Conservation (phyloP, 2,329 filamentous ascomycete species). For the Rhytidhysteron rufulum region DNA sequence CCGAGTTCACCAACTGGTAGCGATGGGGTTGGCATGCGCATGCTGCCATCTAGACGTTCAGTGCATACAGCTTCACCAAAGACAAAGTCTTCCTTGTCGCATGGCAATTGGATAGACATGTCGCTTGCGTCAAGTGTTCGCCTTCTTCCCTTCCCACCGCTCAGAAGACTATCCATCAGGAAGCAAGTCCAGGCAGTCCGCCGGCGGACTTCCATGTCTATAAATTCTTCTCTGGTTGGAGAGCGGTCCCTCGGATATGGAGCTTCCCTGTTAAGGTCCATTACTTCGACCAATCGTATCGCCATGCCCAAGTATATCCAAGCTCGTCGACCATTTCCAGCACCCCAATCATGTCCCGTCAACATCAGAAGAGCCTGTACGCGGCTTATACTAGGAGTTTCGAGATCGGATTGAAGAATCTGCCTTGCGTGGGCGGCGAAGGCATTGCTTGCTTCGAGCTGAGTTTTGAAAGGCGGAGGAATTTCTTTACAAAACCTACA, state of each 20-base stretch:
- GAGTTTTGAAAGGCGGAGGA: conserved; percentile 30
- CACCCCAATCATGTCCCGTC: conserved; percentile 46
- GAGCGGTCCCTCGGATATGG: conserved; percentile 25
- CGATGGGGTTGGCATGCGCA: conserved; percentile 26
- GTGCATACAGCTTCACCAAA: conserved; percentile 37
- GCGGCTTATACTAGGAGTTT: conserved; percentile 36
- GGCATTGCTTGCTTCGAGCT: conserved; percentile 39
- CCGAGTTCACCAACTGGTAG: conserved; percentile 30
- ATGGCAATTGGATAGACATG: conserved; percentile 38
- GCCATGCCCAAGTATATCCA: conserved; percentile 43
- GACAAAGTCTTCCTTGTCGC: conserved; percentile 36
- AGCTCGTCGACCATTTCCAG: conserved; percentile 38
- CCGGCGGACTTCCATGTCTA: conserved; percentile 37
- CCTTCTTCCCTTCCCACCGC: conserved; percentile 38
- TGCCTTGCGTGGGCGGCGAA: conserved; percentile 39
- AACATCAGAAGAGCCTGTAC: conserved; percentile 41
- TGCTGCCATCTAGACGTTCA: conserved; percentile 26
- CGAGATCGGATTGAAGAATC: conserved; percentile 38
- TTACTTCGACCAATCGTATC: conserved; percentile 38
- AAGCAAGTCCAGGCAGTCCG: conserved; percentile 42
- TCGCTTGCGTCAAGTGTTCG: conserved; percentile 30
- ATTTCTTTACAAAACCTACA: conserved; percentile 36
- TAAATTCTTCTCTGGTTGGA: conserved; percentile 37
- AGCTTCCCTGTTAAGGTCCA: conserved; percentile 37
- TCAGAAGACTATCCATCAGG: conserved; percentile 40